A percentile compares a stretch with the other conserved stretches of the same genome.
phyloP scores from a whole-genome alignment of 2,329 filamentous ascomycete species.

The Nemania diffusa region DNA sequence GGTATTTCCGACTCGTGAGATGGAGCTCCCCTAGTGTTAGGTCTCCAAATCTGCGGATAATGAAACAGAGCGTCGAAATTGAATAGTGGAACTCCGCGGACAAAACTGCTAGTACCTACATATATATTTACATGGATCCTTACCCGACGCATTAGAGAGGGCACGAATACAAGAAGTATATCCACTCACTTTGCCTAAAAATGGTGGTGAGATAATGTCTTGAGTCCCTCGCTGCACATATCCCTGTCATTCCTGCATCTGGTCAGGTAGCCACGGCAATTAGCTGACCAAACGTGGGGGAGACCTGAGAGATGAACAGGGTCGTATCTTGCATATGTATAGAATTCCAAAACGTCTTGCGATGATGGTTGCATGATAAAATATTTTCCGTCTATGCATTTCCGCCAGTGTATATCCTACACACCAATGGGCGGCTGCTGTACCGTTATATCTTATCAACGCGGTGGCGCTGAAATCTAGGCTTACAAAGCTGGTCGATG shows the following conservation, averaged over 20 bases:
- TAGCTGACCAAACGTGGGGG: constrained; percentile 22
- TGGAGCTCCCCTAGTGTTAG: not conserved
- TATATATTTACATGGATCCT: not conserved
- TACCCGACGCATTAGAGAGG: not conserved
- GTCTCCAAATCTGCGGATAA: not conserved
- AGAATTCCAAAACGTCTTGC: not conserved
- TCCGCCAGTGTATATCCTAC: not conserved
- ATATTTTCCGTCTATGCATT: not conserved
- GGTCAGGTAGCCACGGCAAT: constrained; percentile 21
- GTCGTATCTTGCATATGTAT: constrained; percentile 10
- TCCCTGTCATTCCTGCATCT: constrained; percentile 20
- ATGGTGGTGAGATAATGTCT: constrained; percentile 27
- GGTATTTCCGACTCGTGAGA: constrained; percentile 5
- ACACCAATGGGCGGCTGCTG: not conserved
- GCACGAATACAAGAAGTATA: not conserved
- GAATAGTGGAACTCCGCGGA: not conserved
- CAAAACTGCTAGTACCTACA: not conserved
- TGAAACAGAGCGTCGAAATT: not conserved
- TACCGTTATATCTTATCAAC: not conserved
- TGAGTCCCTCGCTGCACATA: not conserved
- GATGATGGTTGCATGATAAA: constrained; percentile 1
- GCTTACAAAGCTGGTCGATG: constrained; percentile 17
- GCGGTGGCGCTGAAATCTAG: constrained; percentile 23
- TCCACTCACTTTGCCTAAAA: constrained; percentile 1
- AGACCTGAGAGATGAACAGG: constrained; percentile 10